Percentiles rank a stretch among this genome's conserved stretches.
Evolutionary conservation across 1,139 yeast species (phyloP).

Genomic region (Trichomonascaceae sp.): DNA sequence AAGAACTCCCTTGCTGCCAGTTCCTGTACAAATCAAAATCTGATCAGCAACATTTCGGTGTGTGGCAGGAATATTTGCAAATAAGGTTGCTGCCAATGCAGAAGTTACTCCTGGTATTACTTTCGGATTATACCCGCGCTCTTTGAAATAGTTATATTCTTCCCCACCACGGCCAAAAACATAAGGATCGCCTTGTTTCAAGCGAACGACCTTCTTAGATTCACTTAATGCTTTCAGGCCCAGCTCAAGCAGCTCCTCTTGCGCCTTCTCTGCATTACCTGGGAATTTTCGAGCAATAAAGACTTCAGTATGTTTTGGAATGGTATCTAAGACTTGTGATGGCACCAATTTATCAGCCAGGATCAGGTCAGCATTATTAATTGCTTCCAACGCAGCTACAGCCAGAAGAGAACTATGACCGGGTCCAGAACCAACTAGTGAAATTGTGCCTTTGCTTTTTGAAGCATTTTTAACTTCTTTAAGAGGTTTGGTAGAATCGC

Average conservation of each 20-base stretch:
- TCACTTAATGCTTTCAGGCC: constrained; percentile 59
- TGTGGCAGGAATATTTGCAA: constrained; percentile 82
- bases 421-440: constrained; percentile 91
- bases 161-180: constrained; percentile 97
- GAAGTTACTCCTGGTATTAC: constrained; percentile 90
- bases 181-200: constrained; percentile 97
- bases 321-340: constrained; percentile 71
- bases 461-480: constrained; percentile 4
- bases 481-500: constrained; percentile 6
- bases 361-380: constrained; percentile 73
- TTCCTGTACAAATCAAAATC: constrained; percentile 88
- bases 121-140: constrained; percentile 61
- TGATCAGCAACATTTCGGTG: constrained; percentile 92
- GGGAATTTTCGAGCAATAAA: constrained; percentile 93
- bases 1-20: constrained; percentile 80
- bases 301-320: constrained; percentile 66
- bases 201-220: constrained; percentile 76
- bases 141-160: constrained; percentile 63
- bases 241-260: constrained; percentile 65
- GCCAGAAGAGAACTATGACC: constrained; percentile 82
- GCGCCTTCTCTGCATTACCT: constrained; percentile 94
- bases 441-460: constrained; percentile 46
- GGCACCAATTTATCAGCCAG: constrained; percentile 93
- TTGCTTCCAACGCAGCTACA: constrained; percentile 76
- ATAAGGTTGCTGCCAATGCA: constrained; percentile 85